Base-by-base conservation (phyloP, 306 rosid species). In the Pueraria montana region DNA sequence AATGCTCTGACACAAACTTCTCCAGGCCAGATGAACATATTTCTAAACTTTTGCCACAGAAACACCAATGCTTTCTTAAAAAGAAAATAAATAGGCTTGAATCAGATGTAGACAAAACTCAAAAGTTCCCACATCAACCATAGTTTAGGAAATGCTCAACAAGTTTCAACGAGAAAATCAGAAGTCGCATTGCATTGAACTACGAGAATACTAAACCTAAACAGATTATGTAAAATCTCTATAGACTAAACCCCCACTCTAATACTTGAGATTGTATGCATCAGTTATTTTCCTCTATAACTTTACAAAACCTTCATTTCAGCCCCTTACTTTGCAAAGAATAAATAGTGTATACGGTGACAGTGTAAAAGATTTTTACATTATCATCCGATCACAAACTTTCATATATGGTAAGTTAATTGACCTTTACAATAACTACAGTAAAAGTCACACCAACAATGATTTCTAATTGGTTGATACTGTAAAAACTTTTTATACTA, bases 101-200 rank as follows among this genome's bases (percentile, higher is more conserved):
- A 82, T 79, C 32, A 76, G 61, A 86, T 61, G 59, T 43, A 80
- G n/a, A 32, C 6, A 43, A 12, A 80, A 61, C 48, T 42, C 12
- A 43, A 9, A 80, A 61, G 65, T 30, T 73, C 58, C 65, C 16
- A 2, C 1, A 80, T 59, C 6, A 84, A 72, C 48, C 62, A 30
- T 16, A 27, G 32, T 62, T 78, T 13, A 62, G 48, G 32, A 71
- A 79, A 79, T 65, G 24, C 11, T 26, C 65, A 74, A 52, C 62
- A 79, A 27, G 59, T 83, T 78, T 12, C 61, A 79, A 74, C 76
- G 48, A 56, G 52, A 45, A 63, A 66, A 73, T 8, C 52, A 45
- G 34, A 45, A 45, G 58, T 21, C 32, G 7, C 23, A 14, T 8
- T 6, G 52, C 85, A 74, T 49, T 27, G 27, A 45, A 48, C 63